Base-by-base conservation (phyloP, 805 yeast species). In the Maudiozyma pseudohumilis region DNA sequence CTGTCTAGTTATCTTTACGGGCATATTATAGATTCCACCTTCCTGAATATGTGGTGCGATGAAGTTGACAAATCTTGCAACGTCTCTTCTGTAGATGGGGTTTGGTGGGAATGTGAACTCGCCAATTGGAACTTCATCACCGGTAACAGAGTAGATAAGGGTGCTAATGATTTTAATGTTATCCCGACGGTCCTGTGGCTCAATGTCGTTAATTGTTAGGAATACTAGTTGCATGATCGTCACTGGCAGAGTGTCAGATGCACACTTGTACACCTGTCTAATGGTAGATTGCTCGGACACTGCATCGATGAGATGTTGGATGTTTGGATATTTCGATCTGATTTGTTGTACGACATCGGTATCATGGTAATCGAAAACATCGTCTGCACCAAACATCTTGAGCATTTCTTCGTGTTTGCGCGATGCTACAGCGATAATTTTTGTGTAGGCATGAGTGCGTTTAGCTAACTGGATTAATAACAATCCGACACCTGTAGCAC, bases 401-500 rank as follows among this genome's bases (percentile, higher is more conserved):
- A 74, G 50, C 27, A 46, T 49, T 9, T 58, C 61, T 41, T 56
- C 59, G 50, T 73, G 60, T 47, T 65, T 65, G 38, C 56, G 48
- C 3, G 77, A 69, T 9, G 80, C 75, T 19, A 72, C 68, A 3
- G 69, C 66, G 35, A 69, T 57, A 35, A 72, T 69, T 26, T 63
- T 64, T 6, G 47, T 37, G 46, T 50, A 65, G 11, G 70, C 74
- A 28, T 49, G 48, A 12, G 70, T 43, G 21, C 60, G 49, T 43
- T 70, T 71, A 13, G 79, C 78, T 28, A 76, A 44, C 63, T 80
- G 87, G 36, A 77, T 68, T 11, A 75, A 74, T 13, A 62, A 33
- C 32, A 60, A 61, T 13, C 86, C 87, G 9, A 77, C 68, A 17
- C 80, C 68, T 13, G 82, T 68, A n/a, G 85, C 74, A 45, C 83